Evolutionary conservation across 768 basidiomycete genomes (phyloP), one percentile per base, ranked within the genome.

Genomic region (Agaricus sinodeliciosus): DNA sequence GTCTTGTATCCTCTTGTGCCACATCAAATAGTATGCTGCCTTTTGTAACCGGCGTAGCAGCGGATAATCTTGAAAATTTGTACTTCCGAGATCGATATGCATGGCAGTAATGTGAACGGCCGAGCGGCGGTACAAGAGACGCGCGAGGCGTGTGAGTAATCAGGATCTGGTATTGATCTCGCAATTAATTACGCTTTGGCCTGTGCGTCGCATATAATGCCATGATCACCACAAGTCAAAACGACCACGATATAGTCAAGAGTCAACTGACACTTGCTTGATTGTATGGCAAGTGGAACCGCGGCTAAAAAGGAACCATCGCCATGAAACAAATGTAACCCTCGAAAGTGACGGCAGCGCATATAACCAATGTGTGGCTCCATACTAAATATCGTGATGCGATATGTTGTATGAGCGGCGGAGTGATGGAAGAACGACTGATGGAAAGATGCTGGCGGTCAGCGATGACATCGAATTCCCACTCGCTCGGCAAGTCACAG

Each of bases 401-500:
- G 22, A 22, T 22, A 22, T 22, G 22, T 22, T 22, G 53, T 40
- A 27, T 54, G 52, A 41, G 52, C 52, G 52, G 52, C 52, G 52
- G 46, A 48, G 47, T 54, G 52, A 54, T 54, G 52, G 22, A 18
- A 42, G 39, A 56, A 47, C 54, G 57, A 58, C 55, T 59, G 60
- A 63, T 61, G 60, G 62, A 61, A 22, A 60, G 53, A 42, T 12
- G 37, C 6, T 47, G 15, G 44, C 31, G 36, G 43, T 49, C 46
- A 51, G 31, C 45, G 47, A 52, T 60, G 50, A 57, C 45, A 58
- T 58, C 49, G 49, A 55, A 42, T 51, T 47, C 43, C n/a, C 48
- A 28, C 51, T 54, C 27, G 34, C 31, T 45, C 48, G 48, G 22
- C 55, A 43, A 53, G 41, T 44, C 50, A 44, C 36, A 49, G 54